Percentiles rank a stretch among this genome's conserved stretches.
Conservation (phyloP, 192 early-diverging fungal genomes). For the Paraglomus brasilianum region DNA sequence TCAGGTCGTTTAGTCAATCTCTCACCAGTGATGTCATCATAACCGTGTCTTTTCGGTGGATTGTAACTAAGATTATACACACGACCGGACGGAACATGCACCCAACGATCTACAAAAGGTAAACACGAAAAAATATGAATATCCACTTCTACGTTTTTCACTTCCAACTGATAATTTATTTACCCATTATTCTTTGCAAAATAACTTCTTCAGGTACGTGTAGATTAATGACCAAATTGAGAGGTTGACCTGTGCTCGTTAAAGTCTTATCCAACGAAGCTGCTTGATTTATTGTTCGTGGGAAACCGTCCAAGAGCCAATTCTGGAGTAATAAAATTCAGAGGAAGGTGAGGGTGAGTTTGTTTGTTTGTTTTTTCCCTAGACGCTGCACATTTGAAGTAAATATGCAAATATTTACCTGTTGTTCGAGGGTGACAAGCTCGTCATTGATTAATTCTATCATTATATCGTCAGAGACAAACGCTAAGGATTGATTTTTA, state of each 20-base stretch:
- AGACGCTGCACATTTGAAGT: background rate
- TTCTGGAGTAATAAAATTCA: slow-evolving; percentile 35
- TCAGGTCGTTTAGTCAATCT: slow-evolving; percentile 82
- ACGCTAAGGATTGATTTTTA: slow-evolving; percentile 28
- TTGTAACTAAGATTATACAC: slow-evolving; percentile 95
- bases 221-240: slow-evolving; percentile 87
- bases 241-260: slow-evolving; percentile 51
- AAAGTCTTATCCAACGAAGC: slow-evolving; percentile 64
- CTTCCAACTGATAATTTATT: background rate
- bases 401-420: slow-evolving; percentile 34
- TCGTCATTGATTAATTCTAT: slow-evolving; percentile 62
- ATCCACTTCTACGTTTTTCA: background rate
- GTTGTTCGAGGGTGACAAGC: slow-evolving; percentile 44
- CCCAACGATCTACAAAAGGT: slow-evolving; percentile 75
- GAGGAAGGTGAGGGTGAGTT: slow-evolving; percentile 33
- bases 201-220: slow-evolving; percentile 90
- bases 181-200: slow-evolving; percentile 82
- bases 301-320: slow-evolving; percentile 92
- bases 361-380: slow-evolving; percentile 41
- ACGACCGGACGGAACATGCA: slow-evolving; percentile 86
- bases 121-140: background rate
- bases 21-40: slow-evolving; percentile 95
- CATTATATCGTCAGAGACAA: slow-evolving; percentile 76
- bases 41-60: slow-evolving; percentile 75
- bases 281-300: slow-evolving; percentile 84